Base-by-base conservation (phyloP, 352 stramenopile species). In the Globisporangium okanoganense region DNA sequence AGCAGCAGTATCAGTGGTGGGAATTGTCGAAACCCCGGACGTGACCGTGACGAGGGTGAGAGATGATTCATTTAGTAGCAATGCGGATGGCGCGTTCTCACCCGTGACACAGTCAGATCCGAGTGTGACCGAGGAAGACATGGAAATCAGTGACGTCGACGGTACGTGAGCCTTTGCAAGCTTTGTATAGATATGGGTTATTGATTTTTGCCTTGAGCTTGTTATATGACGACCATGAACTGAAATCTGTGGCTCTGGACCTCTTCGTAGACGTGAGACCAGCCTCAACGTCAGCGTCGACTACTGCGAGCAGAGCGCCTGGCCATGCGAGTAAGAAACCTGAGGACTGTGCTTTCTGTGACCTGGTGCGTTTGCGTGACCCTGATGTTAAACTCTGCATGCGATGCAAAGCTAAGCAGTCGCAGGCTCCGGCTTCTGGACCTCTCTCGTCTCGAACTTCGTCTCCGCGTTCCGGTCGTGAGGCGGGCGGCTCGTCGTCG, bases 71-170 rank as follows among this genome's bases (percentile, higher is more conserved):
- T 58, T 64, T 35, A 54, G 48, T 14, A 56, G 44, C 29, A 38
- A 56, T 44, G 27, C 29, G 7, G 50, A 67, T 18, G 38, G 27
- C 13, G 38, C 54, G 22, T 56, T 60, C 27, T 62, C 33, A 16
- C 64, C 56, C 69, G 24, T 55, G 52, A 36, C 51, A 31, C 9
- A 56, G 47, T 43, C 57, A 10, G 58, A 56, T 40, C 67, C 70
- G 45, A 33, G 61, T 13, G 41, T 9, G 41, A 50, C 50, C 7
- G 44, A 31, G 24, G 60, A 66, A 43, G 60, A 66, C 31, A 66
- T 66, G 60, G 60, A 66, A 7, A 66, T 61, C 51, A 66, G 60
- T 24, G 60, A 66, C 25, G 45, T 5, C 2, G 60, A 59, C 9
- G 53, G 53, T 66, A 33, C 33, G 60, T 61, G 44, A 25, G n/a